Evolutionary conservation across 768 basidiomycete genomes (phyloP).

Genomic region (Rhizopogon sp.): DNA sequence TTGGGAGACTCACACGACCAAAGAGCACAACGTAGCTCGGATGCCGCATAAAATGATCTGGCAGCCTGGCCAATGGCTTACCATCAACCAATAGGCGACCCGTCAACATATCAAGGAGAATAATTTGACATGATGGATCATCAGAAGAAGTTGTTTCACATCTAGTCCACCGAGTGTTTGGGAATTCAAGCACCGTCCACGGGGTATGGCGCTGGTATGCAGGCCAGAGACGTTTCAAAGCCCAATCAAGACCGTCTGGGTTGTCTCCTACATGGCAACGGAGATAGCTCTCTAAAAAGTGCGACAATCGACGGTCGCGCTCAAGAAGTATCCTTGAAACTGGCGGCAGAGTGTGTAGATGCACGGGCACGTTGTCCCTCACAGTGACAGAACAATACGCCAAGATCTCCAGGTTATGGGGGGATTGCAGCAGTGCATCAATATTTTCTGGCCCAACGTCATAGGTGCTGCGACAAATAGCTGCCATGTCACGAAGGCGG

Average conservation of each 20-base stretch:
- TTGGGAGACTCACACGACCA: conserved; percentile 23
- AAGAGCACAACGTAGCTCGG: conserved; percentile 32
- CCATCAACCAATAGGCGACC: conserved; percentile 40
- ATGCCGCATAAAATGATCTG: conserved; percentile 26
- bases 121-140: conserved; percentile 15
- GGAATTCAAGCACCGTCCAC: conserved; percentile 17
- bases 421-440: conserved; percentile 12
- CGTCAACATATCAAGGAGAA: conserved; percentile 36
- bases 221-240: conserved; percentile 26
- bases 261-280: conserved; percentile 6
- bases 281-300: conserved; percentile 20
- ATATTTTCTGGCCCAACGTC: conserved; percentile 10
- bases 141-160: conserved; percentile 13
- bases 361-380: conserved; percentile 24
- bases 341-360: background rate
- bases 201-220: conserved; percentile 18
- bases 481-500: conserved; percentile 14
- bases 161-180: conserved; percentile 25
- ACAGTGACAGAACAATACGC: conserved; percentile 29
- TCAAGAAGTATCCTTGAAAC: conserved; percentile 20
- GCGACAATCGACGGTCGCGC: conserved; percentile 28
- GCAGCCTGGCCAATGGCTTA: conserved; percentile 33
- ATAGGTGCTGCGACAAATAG: conserved; percentile 24
- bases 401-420: conserved; percentile 22
- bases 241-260: conserved; percentile 23